Base-by-base conservation (phyloP, 2,329 filamentous ascomycete species). In the Albifimbria verrucaria region DNA sequence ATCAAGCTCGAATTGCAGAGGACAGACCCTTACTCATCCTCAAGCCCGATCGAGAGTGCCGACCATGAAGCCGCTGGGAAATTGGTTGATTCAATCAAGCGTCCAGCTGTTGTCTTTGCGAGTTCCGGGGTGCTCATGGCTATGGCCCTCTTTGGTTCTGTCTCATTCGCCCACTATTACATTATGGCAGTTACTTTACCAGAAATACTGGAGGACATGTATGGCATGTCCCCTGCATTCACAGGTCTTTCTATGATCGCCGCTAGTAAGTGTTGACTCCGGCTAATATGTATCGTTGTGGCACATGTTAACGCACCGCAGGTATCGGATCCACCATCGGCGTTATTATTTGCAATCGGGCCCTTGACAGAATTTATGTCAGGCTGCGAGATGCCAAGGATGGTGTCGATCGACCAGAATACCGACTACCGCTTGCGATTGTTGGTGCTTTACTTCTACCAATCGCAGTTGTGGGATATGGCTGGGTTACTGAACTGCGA, bases 311-410 rank as follows among this genome's bases (percentile, higher is more conserved):
- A 48, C 26, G 61, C 36, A 26, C 18, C 4, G 28, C 26, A 79
- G 81, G 77, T 50, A 48, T 76, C 24, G 81, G 82, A 2, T 78
- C 79, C 0, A 59, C 73, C 3, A 25, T 78, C 46, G 72, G 72
- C 52, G 74, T 83, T 5, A 7, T 76, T 3, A 53, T 81, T 48
- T 79, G 78, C 71, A 82, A 83, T 61, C 54, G 62, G 11, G 61
- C 61, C 20, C 73, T 85, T 2, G 82, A 85, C 65, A 70, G 70
- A 26, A 77, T 84, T 51, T 84, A 83, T 64, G 61, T 80, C 44
- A 63, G 66, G 22, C 72, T 83, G 10, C 72, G 75, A 21, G 65
- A 72, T 43, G 49, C 62, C 6, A 61, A 74, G 54, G 56, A 70
- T 3, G 73, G 73, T 12, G 63, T 66, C 10, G 78, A 74, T 5